A percentile compares a stretch with the other conserved stretches of the same genome.
Evolutionary conservation across 2,329 filamentous ascomycete genomes (phyloP).

Genomic region (Xylaria hypoxylon): DNA sequence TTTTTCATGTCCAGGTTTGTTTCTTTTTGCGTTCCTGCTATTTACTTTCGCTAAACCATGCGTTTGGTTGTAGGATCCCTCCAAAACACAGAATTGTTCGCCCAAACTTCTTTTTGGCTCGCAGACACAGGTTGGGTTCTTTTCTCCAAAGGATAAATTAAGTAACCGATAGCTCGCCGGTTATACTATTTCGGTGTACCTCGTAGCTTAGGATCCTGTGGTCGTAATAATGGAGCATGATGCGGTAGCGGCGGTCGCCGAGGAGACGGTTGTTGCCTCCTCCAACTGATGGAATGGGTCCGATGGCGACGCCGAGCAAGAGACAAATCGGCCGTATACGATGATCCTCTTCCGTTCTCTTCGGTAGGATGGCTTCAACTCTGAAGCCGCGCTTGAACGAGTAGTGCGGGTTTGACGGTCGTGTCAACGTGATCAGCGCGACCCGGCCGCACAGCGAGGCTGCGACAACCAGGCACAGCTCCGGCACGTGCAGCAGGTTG

Average conservation of each 20-base stretch:
- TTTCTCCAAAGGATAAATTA: slow-evolving; percentile 6
- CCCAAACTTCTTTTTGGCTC: not conserved
- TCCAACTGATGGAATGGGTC: slow-evolving; percentile 65
- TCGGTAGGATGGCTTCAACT: slow-evolving; percentile 65
- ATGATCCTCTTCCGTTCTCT: slow-evolving; percentile 58
- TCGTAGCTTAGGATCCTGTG: slow-evolving; percentile 78
- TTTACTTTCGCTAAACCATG: not conserved
- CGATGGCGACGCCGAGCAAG: slow-evolving; percentile 75
- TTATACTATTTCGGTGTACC: slow-evolving; percentile 59
- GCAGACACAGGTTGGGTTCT: not conserved
- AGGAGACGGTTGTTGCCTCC: slow-evolving; percentile 36
- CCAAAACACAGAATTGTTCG: not conserved
- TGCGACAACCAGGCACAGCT: slow-evolving; percentile 75
- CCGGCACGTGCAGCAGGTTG: slow-evolving; percentile 73
- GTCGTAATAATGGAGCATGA: slow-evolving; percentile 79
- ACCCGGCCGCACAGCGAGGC: slow-evolving; percentile 76
- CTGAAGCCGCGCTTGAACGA: slow-evolving; percentile 60
- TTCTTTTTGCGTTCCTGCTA: too few species aligned
- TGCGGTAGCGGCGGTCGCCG: slow-evolving; percentile 63
- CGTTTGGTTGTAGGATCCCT: not conserved
- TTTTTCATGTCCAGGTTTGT: not conserved
- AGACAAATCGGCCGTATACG: slow-evolving; percentile 60
- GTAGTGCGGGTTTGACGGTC: slow-evolving; percentile 47
- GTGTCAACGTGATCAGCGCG: slow-evolving; percentile 70
- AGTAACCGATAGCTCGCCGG: slow-evolving; percentile 45